These are phyloP conservation scores for Bryum argenteum DNA, from an alignment of 225 moss, liverwort and hornwort genomes.

Conservation along the genomic window DNA sequence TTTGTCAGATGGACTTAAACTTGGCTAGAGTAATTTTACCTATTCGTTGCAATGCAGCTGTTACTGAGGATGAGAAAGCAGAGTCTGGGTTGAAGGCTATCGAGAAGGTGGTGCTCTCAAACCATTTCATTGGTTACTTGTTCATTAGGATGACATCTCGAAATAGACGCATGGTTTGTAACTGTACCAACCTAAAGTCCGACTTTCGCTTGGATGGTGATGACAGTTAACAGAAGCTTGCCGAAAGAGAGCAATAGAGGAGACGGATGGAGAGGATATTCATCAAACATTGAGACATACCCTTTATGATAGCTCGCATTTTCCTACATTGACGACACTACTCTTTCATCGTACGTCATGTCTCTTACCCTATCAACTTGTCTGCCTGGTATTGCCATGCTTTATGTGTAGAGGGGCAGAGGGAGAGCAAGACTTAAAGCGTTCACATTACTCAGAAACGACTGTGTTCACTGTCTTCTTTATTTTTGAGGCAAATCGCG, in stretches of 20 bases:
- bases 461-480: not conserved
- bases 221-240: constrained; percentile 61
- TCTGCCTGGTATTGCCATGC: constrained; percentile 7
- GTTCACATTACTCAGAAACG: not conserved
- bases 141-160: not conserved
- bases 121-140: not conserved
- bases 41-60: constrained; percentile 22
- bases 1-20: constrained; percentile 11
- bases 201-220: constrained; percentile 14
- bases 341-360: constrained; percentile 55
- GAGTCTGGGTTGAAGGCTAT: constrained; percentile 34
- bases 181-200: not conserved
- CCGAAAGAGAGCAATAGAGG: constrained; percentile 47
- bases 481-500: not conserved
- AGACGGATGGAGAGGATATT: constrained; percentile 32
- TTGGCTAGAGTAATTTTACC: not conserved
- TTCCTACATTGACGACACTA: constrained; percentile 43
- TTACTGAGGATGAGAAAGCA: constrained; percentile 21
- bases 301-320: constrained; percentile 57
- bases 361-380: constrained; percentile 19
- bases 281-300: constrained; percentile 45
- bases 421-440: not conserved
- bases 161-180: not conserved
- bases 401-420: constrained; percentile 9
- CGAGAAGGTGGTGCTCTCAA: constrained; percentile 39